Base-by-base conservation (phyloP, 495 filamentous ascomycete species). In the Hypoxylon intermedium region DNA sequence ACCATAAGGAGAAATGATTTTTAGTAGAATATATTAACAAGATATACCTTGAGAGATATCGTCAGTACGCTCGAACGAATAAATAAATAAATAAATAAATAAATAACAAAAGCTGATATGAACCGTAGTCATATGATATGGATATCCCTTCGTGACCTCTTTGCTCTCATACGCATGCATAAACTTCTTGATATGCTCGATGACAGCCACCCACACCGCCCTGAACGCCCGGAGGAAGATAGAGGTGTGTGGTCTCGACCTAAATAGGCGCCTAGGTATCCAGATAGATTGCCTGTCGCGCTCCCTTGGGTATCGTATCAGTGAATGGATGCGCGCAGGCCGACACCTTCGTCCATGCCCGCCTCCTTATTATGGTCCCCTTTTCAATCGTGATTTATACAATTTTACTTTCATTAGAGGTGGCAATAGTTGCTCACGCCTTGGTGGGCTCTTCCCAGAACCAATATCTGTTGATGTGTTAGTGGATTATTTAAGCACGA, bases 391-490 rank as follows among this genome's bases (percentile, higher is more conserved):
- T 44, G 13, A 15, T 54, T 66, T 53, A 20, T 48, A 53, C 56
- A 47, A 49, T 53, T 66, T 61, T 57, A 56, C 33, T 51, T 46
- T 15, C 28, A 43, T 53, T 50, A 15, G 37, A 48, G 42, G 42
- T 64, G 16, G 16, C 40, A 34, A 12, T 6, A 26, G 7, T 46
- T 30, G 18, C 30, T 59, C 24, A 64, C 20, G 54, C 31, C 23
- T 50, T 38, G 48, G 55, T 34, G 16, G 24, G 3, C 34, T 57
- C 57, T 40, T 64, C 50, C 53, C 54, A 67, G 49, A 67, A 67
- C 64, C 64, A 67, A 28, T 67, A 67, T 67, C 64, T 67, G 56
- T 63, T 52, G 3, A 18, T 1, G 6, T 48, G 41, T 66, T 62
- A 66, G 58, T 41, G 2, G 1, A 12, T 24, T 33, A 11, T 23